Base-by-base conservation (phyloP, 306 rosid genomes). In the Pachyrhizus erosus region DNA sequence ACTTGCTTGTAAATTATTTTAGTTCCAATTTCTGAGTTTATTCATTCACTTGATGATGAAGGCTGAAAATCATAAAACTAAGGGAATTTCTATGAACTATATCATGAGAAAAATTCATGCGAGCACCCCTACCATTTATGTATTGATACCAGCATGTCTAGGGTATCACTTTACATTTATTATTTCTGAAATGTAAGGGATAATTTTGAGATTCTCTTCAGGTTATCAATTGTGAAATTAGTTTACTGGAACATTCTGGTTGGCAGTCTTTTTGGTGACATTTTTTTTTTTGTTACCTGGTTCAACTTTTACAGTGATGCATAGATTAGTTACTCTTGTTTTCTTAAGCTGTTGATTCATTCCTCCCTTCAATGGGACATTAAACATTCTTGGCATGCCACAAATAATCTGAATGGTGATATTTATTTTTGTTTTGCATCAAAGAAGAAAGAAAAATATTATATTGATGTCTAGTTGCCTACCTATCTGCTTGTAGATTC, bases 171-270 rank as follows among this genome's bases (percentile, higher is more conserved):
- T 23, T 71, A 78, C 60, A 64, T 34, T 51, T 49, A 14, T 31
- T 49, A 37, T 73, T 23, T 65, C 75, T 66, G 52, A 66, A 78
- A 78, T 49, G 24, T 67, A 34, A 34, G 75, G 49, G n/a, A 37
- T 79, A 17, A 40, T 51, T 51, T 26, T 77, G 27, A 68, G 58
- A 39, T 79, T 68, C 49, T n/a, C 68, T 79, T 68, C 18, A n/a
- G 29, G 40, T 69, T 55, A 24, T 40, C 76, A 79, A 52, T 29
- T 37, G 20, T 17, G 27, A 40, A 68, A 54, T 9, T 66, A 34
- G 17, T 69, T 69, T 54, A 42, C 40, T 69, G 23, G 70, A 78
- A 31, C 65, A 20, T 78, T 49, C 66, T 65, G 39, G 34, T 66
- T 48, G 51, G 75, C 49, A 46, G 61, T 8, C 45, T 46, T 29